Evolutionary conservation across 2,329 filamentous ascomycete genomes (phyloP).

Genomic region (Botrytis tulipae): DNA sequence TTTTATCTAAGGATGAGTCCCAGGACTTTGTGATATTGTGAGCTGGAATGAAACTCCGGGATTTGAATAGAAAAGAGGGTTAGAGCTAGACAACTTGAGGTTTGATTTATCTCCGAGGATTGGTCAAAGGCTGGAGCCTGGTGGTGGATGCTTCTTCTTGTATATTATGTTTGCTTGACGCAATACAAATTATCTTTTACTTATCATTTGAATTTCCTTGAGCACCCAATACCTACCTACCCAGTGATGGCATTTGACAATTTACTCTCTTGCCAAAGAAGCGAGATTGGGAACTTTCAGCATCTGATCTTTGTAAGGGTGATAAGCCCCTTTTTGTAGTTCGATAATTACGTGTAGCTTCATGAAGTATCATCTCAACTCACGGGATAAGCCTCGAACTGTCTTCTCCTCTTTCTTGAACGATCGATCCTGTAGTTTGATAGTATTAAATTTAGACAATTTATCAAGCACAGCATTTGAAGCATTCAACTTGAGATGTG

Average conservation of each 20-base stretch:
- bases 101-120: background rate
- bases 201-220: background rate
- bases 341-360: background rate
- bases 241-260: background rate
- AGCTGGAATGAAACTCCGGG: background rate
- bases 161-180: slow-evolving; percentile 2
- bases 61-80: background rate
- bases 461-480: background rate
- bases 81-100: background rate
- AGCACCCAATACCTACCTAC: background rate
- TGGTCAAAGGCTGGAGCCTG: background rate
- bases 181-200: background rate
- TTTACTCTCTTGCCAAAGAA: background rate
- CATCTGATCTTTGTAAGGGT: background rate
- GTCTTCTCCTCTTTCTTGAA: background rate
- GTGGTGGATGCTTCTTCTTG: background rate
- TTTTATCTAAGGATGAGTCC: background rate
- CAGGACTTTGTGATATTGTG: background rate
- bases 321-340: background rate
- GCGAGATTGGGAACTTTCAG: background rate
- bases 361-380: background rate
- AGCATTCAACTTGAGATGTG: background rate
- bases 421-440: background rate
- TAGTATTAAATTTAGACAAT: background rate
- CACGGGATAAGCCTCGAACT: background rate